Evolutionary conservation across 805 yeast genomes (phyloP).

Genomic region (Vanderwaltozyma polyspora): DNA sequence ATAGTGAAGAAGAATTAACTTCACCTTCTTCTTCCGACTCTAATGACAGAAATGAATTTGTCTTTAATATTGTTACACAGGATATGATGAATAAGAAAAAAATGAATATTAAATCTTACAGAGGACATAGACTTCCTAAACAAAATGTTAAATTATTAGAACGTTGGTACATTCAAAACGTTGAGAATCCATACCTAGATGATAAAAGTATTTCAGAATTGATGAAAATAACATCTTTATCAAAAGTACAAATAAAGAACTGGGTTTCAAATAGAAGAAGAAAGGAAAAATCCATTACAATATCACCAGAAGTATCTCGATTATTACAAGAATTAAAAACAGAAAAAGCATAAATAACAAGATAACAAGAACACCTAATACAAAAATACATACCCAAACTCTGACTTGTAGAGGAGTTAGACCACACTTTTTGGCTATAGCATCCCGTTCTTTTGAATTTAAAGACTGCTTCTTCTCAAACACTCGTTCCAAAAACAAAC

Average conservation of each 20-base stretch:
- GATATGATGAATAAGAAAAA: constrained; percentile 6
- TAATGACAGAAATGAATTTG: neutral
- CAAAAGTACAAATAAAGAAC: constrained; percentile 17
- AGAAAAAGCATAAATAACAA: neutral
- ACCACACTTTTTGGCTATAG: constrained; percentile 14
- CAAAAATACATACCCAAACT: constrained; percentile 15
- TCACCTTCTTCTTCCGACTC: neutral
- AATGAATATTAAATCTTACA: constrained; percentile 5
- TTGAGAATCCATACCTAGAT: constrained; percentile 12
- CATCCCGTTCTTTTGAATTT: constrained; percentile 15
- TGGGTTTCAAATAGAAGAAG: constrained; percentile 22
- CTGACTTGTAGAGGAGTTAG: constrained; percentile 16
- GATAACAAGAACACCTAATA: no score
- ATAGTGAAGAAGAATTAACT: neutral
- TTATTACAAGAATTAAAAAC: constrained; percentile 2
- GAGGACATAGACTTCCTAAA: constrained; percentile 15
- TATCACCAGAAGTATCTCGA: constrained; percentile 8
- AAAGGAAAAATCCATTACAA: constrained; percentile 10
- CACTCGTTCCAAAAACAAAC: constrained; percentile 11
- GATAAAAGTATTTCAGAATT: constrained; percentile 5
- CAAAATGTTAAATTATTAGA: constrained; percentile 8
- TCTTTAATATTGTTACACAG: constrained; percentile 11
- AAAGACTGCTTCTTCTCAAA: constrained; percentile 13
- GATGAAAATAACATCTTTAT: constrained; percentile 8
- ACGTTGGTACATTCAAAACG: constrained; percentile 11